Evolutionary conservation across 331 rosid genomes (phyloP).

Genomic region (Cydonia oblonga): DNA sequence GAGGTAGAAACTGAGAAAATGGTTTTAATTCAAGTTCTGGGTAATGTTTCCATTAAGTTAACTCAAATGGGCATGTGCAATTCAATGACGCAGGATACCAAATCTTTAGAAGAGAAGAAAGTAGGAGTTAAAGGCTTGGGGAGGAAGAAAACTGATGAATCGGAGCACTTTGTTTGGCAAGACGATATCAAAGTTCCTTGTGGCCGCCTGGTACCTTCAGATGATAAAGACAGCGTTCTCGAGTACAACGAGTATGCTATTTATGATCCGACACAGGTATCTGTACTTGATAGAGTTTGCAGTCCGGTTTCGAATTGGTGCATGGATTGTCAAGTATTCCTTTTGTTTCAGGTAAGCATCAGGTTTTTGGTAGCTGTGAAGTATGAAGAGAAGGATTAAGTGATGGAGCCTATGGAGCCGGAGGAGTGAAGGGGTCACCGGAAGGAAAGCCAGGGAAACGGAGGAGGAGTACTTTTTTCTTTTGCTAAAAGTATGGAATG

Average conservation of each 20-base stretch:
- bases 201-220: conserved; percentile 50
- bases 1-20: conserved; percentile 26
- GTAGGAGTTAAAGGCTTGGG: conserved; percentile 63
- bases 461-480: no score
- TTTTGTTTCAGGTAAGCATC: conserved; percentile 40
- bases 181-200: conserved; percentile 79
- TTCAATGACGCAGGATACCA: conserved; percentile 37
- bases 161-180: conserved; percentile 72
- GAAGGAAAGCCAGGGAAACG: not conserved
- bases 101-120: conserved; percentile 51
- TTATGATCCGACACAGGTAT: conserved; percentile 71
- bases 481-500: not conserved
- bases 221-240: conserved; percentile 47
- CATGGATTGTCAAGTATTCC: not conserved
- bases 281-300: not conserved
- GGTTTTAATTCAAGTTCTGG: not conserved
- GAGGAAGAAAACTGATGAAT: conserved; percentile 61
- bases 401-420: conserved; percentile 22
- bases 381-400: conserved; percentile 47
- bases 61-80: not conserved
- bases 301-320: not conserved
- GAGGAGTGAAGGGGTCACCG: conserved; percentile 15
- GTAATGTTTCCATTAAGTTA: not conserved
- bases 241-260: conserved; percentile 74
- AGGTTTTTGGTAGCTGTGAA: conserved; percentile 72